Evolutionary conservation across 2,329 filamentous ascomycete genomes (phyloP), one percentile per base, ranked within the genome.

Genomic region (Hypocreales sp.): DNA sequence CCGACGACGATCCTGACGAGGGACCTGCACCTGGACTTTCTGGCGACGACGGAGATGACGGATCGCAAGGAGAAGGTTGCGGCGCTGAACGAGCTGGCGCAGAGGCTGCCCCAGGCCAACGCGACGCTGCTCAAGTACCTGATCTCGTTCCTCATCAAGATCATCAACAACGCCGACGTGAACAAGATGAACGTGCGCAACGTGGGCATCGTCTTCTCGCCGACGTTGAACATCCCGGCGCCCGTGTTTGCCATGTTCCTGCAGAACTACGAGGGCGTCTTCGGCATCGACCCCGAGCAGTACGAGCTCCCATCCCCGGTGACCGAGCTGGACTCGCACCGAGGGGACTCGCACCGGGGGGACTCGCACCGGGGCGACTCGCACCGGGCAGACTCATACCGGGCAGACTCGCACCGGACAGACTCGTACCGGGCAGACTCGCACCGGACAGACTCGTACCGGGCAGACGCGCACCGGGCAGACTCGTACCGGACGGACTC

Each of bases 171-270:
- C 41, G 65, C 83, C 6, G 76, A 81, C 40, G 62, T 79, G 35
- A 98, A 98, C 60, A 95, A 94, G 63, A 98, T 98, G 90, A 94
- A 81, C 8, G 81, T 94, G 28, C 76, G 87, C 38, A 98, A 98
- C 45, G 82, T 98, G 29, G 87, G 90, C 37, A 95, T 98, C 41
- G 87, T 98, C 31, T 98, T 98, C 51, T 92, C 90, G 11, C 90
- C 90, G 1, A 95, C 90, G 0, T 66, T 98, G 29, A 95, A 95
- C 50, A 93, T 98, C 23, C 87, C 90, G 0, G 84, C 84, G 0
- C 86, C 87, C 0, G 78, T 98, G 8, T 94, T 98, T 48, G 84
- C 86, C 4, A 68, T 92, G 50, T 90, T 98, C 51, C 64, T 98
- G 31, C 86, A 90, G 37, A 86, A 95, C 44, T 94, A 83, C 46